Base-by-base conservation (phyloP, 805 yeast genomes). In the Monosporozyma siamensis region DNA sequence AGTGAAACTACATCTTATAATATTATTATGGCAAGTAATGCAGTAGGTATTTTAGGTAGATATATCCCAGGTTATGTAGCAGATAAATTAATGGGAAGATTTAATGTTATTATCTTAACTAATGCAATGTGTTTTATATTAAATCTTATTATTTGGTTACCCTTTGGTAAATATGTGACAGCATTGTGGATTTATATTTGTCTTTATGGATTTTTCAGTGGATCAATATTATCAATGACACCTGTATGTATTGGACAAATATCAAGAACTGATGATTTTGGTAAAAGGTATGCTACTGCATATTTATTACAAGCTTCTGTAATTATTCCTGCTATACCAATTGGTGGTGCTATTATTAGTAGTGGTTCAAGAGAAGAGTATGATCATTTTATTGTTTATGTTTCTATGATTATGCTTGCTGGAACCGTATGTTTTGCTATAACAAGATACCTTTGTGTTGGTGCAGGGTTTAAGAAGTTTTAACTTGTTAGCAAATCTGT, bases 201-300 rank as follows among this genome's bases (percentile, higher is more conserved):
- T 58, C 66, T 73, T 4, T 77, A 71, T 54, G 85, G 85, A 0
- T 70, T 78, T 44, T 63, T 71, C 39, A 68, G 79, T 4, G 75
- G 81, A 4, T 70, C 82, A 0, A 72, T 77, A 4, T 62, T 78
- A 39, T 70, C 82, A 3, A 53, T 78, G 36, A 71, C 77, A 12
- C 82, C 83, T 2, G 77, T 74, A 2, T 74, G 82, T 50, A 65
- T 75, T 29, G 80, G 79, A 1, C 77, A 74, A 40, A 74, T 79
- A 27, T 74, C 81, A 14, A 69, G 72, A 41, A 69, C 74, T 1
- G 71, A 70, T 36, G 71, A 68, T 47, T 75, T 75, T 53, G 81
- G 80, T 6, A 70, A 70, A 49, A 66, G 78, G 15, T 76, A 74
- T 53, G 71, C 80, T 1, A 70, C 80, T 0, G 70, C 77, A 50